Base-by-base conservation (phyloP, 148 eudicot species). In the Cornus controversa region DNA sequence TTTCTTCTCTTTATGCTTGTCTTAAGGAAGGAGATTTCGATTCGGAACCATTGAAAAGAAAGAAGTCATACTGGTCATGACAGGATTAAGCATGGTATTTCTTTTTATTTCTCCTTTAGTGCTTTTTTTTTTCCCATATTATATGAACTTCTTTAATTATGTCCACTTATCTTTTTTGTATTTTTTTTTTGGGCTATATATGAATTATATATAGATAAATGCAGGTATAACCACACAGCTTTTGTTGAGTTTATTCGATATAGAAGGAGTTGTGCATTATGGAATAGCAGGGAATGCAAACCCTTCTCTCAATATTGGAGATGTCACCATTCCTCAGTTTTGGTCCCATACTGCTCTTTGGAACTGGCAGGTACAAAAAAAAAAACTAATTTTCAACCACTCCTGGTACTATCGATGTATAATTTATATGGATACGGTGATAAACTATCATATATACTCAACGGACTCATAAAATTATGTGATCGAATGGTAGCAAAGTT, bases 241-340 rank as follows among this genome's bases (percentile, higher is more conserved):
- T 5, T 53, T 87, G 57, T 16, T 85, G 76, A 87, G 72, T 78
- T 78, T 86, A 7, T 89, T 89, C 67, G 31, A 71, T 0, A 57
- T 89, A 6, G 71, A 80, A 58, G 90, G 92, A 67, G 82, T 89
- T 6, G 81, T 89, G 24, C 92, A 89, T 50, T 85, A 81, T 58
- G 90, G 92, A 45, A 83, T 83, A 24, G 90, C 92, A 57, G 92
- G 92, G 11, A 87, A 87, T 82, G 87, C 87, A 74, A 85, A 85
- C 78, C 87, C 92, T 45, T 66, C 77, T 16, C 72, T 83, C 2
- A 71, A 83, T 66, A 67, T 87, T 47, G 90, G 92, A 22, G 92
- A 89, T 80, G 90, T 89, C 31, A 75, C 83, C 8, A 89, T 89
- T 78, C 87, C 92, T 71, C 80, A 71, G 53, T 83, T 77, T 68